Base-by-base conservation (phyloP, 495 filamentous ascomycete species). In the Talaromyces borbonicus region DNA sequence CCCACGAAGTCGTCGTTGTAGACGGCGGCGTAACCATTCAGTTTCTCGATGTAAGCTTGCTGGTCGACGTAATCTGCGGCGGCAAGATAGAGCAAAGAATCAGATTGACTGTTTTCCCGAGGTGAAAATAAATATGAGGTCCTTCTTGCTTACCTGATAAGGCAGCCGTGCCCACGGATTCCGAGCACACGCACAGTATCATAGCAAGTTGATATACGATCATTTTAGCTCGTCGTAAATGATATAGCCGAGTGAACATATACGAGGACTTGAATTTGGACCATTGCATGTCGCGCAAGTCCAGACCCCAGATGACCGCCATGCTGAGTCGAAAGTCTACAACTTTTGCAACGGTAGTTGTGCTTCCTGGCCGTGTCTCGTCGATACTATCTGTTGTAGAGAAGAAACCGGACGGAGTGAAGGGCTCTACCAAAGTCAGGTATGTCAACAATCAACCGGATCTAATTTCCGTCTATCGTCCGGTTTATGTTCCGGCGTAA, bases 171-270 rank as follows among this genome's bases (percentile, higher is more conserved):
- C 71, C 71, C 4, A 71, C 54, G 1, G 65, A 67, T 51, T 74
- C 72, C 3, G 69, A 73, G 35, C 68, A 63, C 5, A 76, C 72
- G 52, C 68, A 72, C 42, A 68, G 62, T 41, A 76, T 71, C 66
- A 74, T 68, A 43, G 72, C 71, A 30, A 65, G 51, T 49, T 74
- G 72, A 40, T 76, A 76, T 42, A 76, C 66, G 48, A 72, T 67
- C 60, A 76, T 72, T 52, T 72, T 74, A 8, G 69, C 69, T 18
- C 67, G 60, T 11, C 72, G 67, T 1, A 72, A 57, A 47, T 74
- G 70, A 52, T 70, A 74, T 4, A 60, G 57, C 12, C 55, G 58
- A 38, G 65, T 70, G 58, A 68, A 74, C 70, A 74, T 74, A 53
- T 74, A 63, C 15, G 61, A 68, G 31, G 53, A 56, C 49, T 63